Percentiles rank a stretch among this genome's conserved stretches.
These are phyloP conservation scores for Triticum dicoccoides DNA, from an alignment of 176 grass and related monocot genomes.

Conservation along the genomic window DNA sequence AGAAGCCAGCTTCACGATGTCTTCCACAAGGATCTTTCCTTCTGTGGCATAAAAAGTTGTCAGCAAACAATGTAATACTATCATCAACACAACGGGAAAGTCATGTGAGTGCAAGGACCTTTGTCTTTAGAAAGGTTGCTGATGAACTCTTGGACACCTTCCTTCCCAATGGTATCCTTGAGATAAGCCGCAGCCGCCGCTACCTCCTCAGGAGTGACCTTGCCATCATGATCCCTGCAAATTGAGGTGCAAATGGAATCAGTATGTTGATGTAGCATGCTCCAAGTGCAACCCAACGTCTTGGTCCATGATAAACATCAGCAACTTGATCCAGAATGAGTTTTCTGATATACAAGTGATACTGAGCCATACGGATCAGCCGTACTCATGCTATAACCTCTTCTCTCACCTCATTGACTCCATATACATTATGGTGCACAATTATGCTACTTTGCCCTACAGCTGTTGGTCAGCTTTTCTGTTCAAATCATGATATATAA, in stretches of 20 bases:
- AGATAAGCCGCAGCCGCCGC: conserved; percentile 59
- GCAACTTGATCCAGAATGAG: not conserved
- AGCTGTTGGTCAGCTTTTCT: not conserved
- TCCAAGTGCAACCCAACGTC: not conserved
- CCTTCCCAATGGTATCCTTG: conserved; percentile 77
- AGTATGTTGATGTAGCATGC: not conserved
- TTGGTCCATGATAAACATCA: not conserved
- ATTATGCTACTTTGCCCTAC: not conserved
- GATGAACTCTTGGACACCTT: conserved; percentile 81
- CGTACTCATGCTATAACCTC: not conserved
- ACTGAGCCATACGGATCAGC: not conserved
- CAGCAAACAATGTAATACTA: not conserved
- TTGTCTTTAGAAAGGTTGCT: conserved; percentile 83
- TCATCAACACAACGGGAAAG: not conserved
- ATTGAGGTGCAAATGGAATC: conserved; percentile 23
- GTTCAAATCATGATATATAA: not conserved
- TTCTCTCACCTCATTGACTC: not conserved
- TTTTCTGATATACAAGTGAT: not conserved
- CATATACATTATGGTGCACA: not conserved
- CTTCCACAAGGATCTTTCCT: conserved; percentile 90
- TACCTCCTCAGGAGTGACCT: conserved; percentile 90
- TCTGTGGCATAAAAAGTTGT: conserved; percentile 39
- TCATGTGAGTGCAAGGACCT: conserved; percentile 34
- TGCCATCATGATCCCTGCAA: conserved; percentile 85
- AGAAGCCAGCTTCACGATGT: conserved; percentile 76